Percentiles rank a stretch among this genome's conserved stretches.
Conservation (phyloP, 192 early-diverging fungal genomes). For the Backusella sp. region DNA sequence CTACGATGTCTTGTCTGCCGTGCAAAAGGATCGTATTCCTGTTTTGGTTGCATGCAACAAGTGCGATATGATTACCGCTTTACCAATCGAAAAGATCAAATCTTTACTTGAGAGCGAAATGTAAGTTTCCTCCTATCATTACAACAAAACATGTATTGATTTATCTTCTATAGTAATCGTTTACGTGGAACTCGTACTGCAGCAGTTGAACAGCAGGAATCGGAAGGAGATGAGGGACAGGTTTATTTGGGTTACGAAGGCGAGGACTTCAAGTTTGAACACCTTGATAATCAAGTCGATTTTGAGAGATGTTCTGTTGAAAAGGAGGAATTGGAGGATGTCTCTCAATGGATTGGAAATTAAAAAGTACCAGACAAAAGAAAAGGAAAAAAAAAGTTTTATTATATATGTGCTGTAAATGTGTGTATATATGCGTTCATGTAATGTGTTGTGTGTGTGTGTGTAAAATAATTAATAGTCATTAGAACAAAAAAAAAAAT, state of each 20-base stretch:
- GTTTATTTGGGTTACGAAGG: slow-evolving; percentile 82
- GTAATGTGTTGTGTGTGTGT: background rate
- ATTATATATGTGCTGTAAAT: background rate
- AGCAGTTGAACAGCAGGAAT: slow-evolving; percentile 60
- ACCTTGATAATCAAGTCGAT: slow-evolving; percentile 67
- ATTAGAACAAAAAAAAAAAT: background rate
- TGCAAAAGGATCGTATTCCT: slow-evolving; percentile 57
- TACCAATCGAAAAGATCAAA: slow-evolving; percentile 66
- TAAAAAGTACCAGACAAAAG: slow-evolving; percentile 24
- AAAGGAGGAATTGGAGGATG: slow-evolving; percentile 53
- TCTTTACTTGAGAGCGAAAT: slow-evolving; percentile 74
- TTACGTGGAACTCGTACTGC: slow-evolving; percentile 68
- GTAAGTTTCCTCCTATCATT: slow-evolving; percentile 37
- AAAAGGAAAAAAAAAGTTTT: background rate
- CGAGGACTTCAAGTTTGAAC: slow-evolving; percentile 79
- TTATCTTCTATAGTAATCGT: slow-evolving; percentile 47
- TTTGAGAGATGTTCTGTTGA: slow-evolving; percentile 65
- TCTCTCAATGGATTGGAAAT: slow-evolving; percentile 62
- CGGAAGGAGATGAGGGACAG: slow-evolving; percentile 57
- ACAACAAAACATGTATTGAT: too few relatives aligned
- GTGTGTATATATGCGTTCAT: background rate
- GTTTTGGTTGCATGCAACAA: slow-evolving; percentile 85
- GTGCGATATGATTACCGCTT: slow-evolving; percentile 69
- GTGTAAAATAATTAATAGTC: background rate
- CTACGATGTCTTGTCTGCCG: slow-evolving; percentile 71